These are phyloP conservation scores for Boletus tomentosulus DNA, from an alignment of 768 basidiomycete genomes.

Conservation along the genomic window DNA sequence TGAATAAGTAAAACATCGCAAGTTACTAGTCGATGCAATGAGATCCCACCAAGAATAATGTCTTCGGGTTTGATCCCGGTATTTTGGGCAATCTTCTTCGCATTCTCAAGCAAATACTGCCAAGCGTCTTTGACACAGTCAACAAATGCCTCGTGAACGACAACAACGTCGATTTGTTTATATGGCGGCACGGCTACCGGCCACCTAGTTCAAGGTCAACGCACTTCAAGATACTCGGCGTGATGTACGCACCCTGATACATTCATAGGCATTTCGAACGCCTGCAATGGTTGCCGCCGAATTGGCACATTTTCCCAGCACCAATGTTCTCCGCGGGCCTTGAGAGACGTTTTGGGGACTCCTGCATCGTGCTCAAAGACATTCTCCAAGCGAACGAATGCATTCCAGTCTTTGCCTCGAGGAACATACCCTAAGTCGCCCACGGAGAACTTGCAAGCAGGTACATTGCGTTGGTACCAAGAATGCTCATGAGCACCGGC, in stretches of 20 bases:
- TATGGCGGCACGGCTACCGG: constrained; percentile 38
- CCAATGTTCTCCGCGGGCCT: constrained; percentile 33
- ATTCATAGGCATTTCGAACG: constrained; percentile 30
- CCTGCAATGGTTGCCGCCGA: constrained; percentile 30
- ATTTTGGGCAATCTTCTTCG: constrained; percentile 27
- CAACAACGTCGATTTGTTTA: constrained; percentile 35
- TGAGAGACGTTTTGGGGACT: constrained; percentile 19
- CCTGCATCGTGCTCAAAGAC: constrained; percentile 30
- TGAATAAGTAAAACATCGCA: neutral
- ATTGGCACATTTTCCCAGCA: constrained; percentile 35
- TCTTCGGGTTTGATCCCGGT: constrained; percentile 39
- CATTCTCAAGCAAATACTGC: constrained; percentile 34
- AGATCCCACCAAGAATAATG: constrained; percentile 38
- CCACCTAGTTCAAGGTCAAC: constrained; percentile 34
- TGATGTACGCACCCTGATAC: constrained; percentile 30
- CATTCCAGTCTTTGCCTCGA: constrained; percentile 30
- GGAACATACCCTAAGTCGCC: constrained; percentile 47
- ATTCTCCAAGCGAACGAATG: constrained; percentile 40
- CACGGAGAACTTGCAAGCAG: constrained; percentile 36
- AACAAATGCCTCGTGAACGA: constrained; percentile 33
- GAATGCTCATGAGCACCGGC: constrained; percentile 34
- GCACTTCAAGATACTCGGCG: neutral
- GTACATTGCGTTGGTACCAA: constrained; percentile 40
- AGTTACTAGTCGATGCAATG: neutral
- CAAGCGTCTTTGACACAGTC: constrained; percentile 35